Base-by-base conservation (phyloP, 1,284 basidiomycete species). In the Salmacisia buchloeana region DNA sequence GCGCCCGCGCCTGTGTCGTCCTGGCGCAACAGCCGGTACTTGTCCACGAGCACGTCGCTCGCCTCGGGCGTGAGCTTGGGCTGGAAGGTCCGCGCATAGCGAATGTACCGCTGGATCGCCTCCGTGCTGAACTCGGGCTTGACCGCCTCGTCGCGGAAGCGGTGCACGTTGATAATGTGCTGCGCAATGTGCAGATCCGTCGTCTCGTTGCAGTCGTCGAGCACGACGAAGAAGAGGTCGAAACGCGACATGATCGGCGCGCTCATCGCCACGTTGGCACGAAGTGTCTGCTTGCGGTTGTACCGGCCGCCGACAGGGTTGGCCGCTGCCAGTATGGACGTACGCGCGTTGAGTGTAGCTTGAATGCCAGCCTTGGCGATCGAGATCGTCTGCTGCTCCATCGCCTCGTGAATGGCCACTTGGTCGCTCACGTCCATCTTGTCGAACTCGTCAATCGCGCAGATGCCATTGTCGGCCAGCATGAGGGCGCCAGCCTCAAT, bases 301-400 rank as follows among this genome's bases (percentile, higher is more conserved):
- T 99, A 99, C 61, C 96, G 84, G 12, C 96, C 94, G 6, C 94
- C 91, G 39, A 98, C 86, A 18, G 96, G 96, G 82, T 99, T 99
- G 21, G 96, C 94, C 25, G 96, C 96, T 0, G 96, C 96, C 29
- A 99, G 86, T 69, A 99, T 98, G 0, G 93, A 96, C 0, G 94
- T 98, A 12, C 94, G 88, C 0, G 96, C 96, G 75, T 99, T 98
- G 58, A 99, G 85, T 0, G 96, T 99, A 1, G 96, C 94, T 78
- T 98, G 94, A 71, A 98, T 97, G 67, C 96, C 96, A 2, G 96
- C 96, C 81, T 99, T 98, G 60, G 96, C 96, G 71, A 98, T 97
- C 36, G 93, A 97, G 76, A 98, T 97, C 1, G 94, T 98, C 83
- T 98, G 94, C 82, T 98, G 94, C 86, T 98, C 94, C 94, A 98